A percentile compares a stretch with the other conserved stretches of the same genome.
phyloP scores from a whole-genome alignment of 2,329 filamentous ascomycete genomes.

The Neopestalotiopsis rosae region DNA sequence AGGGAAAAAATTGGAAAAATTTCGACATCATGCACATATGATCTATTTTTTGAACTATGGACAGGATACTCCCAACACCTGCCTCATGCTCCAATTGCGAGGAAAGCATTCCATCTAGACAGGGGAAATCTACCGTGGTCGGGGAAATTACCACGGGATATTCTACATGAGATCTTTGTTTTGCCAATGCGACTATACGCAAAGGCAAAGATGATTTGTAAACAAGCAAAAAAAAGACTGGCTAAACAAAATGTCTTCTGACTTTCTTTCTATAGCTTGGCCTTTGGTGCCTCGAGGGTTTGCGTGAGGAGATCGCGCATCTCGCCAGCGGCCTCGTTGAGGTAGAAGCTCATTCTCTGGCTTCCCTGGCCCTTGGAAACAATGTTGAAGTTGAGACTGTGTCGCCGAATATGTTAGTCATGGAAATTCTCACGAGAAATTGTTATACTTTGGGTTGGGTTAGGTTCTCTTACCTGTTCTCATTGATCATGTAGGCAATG shows the following conservation, averaged over 20 bases:
- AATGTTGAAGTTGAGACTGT: constrained; percentile 95
- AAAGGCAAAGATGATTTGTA: not conserved
- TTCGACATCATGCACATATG: not conserved
- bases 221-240: not conserved
- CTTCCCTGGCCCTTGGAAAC: constrained; percentile 92
- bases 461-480: constrained; percentile 73
- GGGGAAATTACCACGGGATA: not conserved
- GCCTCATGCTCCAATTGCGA: not conserved
- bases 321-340: constrained; percentile 91
- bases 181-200: not conserved
- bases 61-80: not conserved
- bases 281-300: constrained; percentile 79
- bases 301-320: constrained; percentile 85
- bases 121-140: not conserved
- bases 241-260: not conserved
- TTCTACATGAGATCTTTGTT: not conserved
- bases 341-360: constrained; percentile 92
- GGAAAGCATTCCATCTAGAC: not conserved
- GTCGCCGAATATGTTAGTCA: constrained; percentile 17
- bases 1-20: not conserved
- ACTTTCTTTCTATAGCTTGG: constrained; percentile 72
- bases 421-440: not conserved
- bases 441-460: not conserved
- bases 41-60: not conserved
- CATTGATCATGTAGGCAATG: constrained; percentile 99